Evolutionary conservation across 2,329 filamentous ascomycete genomes (phyloP).

Genomic region (Colletotrichum siamense): DNA sequence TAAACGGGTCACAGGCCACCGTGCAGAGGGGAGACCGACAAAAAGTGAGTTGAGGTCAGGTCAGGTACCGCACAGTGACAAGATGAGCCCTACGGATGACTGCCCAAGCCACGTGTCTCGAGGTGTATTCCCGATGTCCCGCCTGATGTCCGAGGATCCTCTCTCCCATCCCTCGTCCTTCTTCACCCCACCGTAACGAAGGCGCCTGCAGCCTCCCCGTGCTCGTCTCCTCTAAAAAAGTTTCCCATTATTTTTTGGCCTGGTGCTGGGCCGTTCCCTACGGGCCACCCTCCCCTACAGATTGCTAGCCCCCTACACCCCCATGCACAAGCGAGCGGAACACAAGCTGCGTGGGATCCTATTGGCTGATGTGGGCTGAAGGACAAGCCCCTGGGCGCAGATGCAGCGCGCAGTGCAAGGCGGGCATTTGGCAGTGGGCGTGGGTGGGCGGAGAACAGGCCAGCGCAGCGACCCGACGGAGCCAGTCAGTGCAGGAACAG

Average conservation of each 20-base stretch:
- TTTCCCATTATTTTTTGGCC: conserved; percentile 2
- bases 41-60: neutral
- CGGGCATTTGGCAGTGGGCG: neutral
- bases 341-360: neutral
- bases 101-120: neutral
- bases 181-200: conserved; percentile 1
- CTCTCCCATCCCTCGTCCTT: neutral
- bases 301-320: neutral
- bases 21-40: neutral
- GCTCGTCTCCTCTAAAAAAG: neutral
- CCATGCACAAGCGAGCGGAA: conserved; percentile 5
- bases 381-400: conserved; percentile 4
- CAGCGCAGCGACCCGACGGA: conserved; percentile 1
- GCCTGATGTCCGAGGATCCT: conserved; percentile 16
- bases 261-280: conserved; percentile 3
- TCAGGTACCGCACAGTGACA: conserved; percentile 10
- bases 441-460: conserved; percentile 14
- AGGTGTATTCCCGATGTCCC: conserved; percentile 8
- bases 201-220: conserved; percentile 15
- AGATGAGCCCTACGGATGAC: neutral
- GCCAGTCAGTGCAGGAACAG: conserved; percentile 21
- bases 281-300: neutral
- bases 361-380: conserved; percentile 7
- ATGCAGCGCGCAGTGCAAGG: conserved; percentile 1
- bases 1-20: conserved; percentile 3